These are phyloP conservation scores for Daldinia eschscholtzii DNA, from an alignment of 2,329 filamentous ascomycete species.

Conservation along the genomic window DNA sequence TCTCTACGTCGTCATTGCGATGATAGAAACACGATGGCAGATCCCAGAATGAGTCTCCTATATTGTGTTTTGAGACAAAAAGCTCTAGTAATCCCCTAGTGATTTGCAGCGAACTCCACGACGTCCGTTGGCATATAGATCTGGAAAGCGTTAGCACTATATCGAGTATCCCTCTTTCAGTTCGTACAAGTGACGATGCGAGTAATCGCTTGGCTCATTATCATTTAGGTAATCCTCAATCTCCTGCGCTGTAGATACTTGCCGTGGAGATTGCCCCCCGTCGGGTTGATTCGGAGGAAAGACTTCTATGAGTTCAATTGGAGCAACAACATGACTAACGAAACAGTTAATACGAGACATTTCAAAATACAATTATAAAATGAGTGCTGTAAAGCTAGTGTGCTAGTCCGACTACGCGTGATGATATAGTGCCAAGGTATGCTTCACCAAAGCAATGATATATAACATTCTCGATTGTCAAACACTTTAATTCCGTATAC, in stretches of 20 bases:
- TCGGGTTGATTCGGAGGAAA: conserved; percentile 16
- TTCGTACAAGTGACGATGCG: conserved; percentile 44
- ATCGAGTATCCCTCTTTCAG: background rate
- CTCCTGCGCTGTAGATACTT: conserved; percentile 35
- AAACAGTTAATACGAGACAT: conserved; percentile 40
- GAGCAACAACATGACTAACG: conserved; percentile 40
- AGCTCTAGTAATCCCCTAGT: conserved; percentile 45
- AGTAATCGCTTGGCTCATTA: conserved; percentile 24
- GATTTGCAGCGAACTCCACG: conserved; percentile 49
- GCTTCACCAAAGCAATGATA: background rate
- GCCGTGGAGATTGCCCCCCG: conserved; percentile 12
- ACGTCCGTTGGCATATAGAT: conserved; percentile 51
- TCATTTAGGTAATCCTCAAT: conserved; percentile 31
- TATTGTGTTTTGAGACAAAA: conserved; percentile 44
- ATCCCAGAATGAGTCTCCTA: conserved; percentile 45
- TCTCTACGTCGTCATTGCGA: conserved; percentile 47
- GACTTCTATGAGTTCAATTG: conserved; percentile 44
- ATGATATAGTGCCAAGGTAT: background rate
- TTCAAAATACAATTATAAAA: background rate
- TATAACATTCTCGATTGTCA: background rate
- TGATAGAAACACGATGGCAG: conserved; percentile 50
- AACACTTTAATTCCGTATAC: background rate
- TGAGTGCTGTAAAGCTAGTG: background rate
- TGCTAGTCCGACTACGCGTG: background rate
- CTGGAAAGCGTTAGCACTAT: conserved; percentile 31